phyloP scores from a whole-genome alignment of 768 basidiomycete genomes.

The Pulveroboletus sp. region DNA sequence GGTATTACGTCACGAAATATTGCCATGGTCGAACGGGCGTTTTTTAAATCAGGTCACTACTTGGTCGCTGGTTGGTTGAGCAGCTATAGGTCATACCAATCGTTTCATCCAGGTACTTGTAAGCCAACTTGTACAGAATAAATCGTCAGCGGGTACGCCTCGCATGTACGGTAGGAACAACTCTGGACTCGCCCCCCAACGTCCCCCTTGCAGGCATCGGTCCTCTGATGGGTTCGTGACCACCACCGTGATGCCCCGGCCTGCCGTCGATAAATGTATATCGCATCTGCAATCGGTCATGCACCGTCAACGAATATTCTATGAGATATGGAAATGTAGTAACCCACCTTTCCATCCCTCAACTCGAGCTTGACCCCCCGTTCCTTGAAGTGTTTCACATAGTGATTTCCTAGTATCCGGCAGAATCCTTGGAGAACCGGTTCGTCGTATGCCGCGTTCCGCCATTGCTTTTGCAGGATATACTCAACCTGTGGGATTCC shows the following conservation, averaged over 20 bases:
- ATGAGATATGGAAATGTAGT: neutral
- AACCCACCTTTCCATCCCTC: conserved; percentile 19
- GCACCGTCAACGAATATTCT: neutral
- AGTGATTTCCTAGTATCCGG: conserved; percentile 27
- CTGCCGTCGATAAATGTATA: conserved; percentile 7
- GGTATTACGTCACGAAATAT: conserved; percentile 52
- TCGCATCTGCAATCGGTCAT: conserved; percentile 9
- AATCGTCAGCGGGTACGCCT: neutral
- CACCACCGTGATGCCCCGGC: neutral
- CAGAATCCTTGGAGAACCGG: conserved; percentile 21
- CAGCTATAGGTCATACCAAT: neutral
- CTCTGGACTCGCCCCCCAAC: conserved; percentile 23
- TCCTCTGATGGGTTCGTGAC: conserved; percentile 11
- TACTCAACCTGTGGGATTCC: conserved; percentile 20
- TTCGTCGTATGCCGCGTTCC: conserved; percentile 31
- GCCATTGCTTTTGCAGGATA: conserved; percentile 35
- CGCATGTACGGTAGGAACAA: conserved; percentile 23
- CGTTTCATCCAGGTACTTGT: too few species aligned
- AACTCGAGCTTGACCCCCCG: conserved; percentile 15
- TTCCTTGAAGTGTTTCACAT: conserved; percentile 20
- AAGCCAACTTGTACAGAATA: too few species aligned
- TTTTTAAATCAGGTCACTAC: neutral
- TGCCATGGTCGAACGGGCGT: conserved; percentile 28
- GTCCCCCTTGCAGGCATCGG: conserved; percentile 23
- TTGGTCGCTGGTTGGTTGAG: neutral